Percentiles rank a stretch among this genome's conserved stretches.
Conservation (phyloP, 306 rosid genomes). For the Ochetophila trinervis region DNA sequence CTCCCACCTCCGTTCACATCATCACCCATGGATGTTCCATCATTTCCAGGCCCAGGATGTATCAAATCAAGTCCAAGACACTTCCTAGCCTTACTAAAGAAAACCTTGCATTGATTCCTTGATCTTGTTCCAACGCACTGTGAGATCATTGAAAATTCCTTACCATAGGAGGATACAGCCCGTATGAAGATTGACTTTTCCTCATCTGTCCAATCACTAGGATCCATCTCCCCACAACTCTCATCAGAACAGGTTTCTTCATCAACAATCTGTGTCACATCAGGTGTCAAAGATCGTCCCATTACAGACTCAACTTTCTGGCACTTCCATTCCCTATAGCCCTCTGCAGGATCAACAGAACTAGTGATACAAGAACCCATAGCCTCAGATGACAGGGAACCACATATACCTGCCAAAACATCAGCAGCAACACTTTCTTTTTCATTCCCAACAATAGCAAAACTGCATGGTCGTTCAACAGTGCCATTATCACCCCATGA, state of each 20-base stretch:
- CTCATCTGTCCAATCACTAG: constrained; percentile 80
- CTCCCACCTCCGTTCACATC: constrained; percentile 69
- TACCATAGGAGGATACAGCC: constrained; percentile 84
- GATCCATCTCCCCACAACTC: constrained; percentile 87
- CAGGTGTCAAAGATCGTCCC: constrained; percentile 40
- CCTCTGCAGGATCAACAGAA: constrained; percentile 61
- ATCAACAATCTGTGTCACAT: constrained; percentile 46
- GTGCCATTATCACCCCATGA: constrained; percentile 34
- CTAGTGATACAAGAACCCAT: constrained; percentile 77
- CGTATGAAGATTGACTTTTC: constrained; percentile 74
- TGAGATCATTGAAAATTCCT: constrained; percentile 68
- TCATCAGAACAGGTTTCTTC: constrained; percentile 90
- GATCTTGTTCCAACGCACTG: constrained; percentile 68
- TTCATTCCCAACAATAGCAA: constrained; percentile 59
- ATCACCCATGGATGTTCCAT: constrained; percentile 45
- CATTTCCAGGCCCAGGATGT: constrained; percentile 46
- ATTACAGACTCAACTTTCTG: constrained; percentile 37
- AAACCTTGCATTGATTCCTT: constrained; percentile 81
- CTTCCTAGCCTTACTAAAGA: constrained; percentile 89
- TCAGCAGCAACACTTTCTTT: constrained; percentile 87
- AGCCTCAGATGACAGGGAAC: constrained; percentile 84
- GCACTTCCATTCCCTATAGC: constrained; percentile 47
- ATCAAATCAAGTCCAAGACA: constrained; percentile 78
- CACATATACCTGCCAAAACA: constrained; percentile 87
- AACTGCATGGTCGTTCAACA: constrained; percentile 44